Base-by-base conservation (phyloP, 2,329 filamentous ascomycete genomes). In the Fusarium avenaceum region DNA sequence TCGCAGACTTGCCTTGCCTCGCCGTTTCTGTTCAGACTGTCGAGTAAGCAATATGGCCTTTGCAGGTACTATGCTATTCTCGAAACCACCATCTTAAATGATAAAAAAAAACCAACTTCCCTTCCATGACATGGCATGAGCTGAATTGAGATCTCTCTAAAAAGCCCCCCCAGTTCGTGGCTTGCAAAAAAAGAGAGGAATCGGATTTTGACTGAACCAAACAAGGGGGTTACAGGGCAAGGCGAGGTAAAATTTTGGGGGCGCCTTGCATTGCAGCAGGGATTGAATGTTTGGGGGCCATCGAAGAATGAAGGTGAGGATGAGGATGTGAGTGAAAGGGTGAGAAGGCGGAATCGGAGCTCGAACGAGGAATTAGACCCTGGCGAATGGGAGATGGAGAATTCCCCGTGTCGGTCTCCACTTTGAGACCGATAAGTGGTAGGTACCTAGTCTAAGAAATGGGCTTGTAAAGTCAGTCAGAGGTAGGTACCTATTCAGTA, bases 121-220 rank as follows among this genome's bases (percentile, higher is more conserved):
- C 17, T 47, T 62, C 17, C n/a, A 38, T 58, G 32, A 30, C 19
- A 50, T 47, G 17, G 14, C 35, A 62, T 17, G 20, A 63, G 55
- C 48, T 55, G 30, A 55, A 55, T 24, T 30, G 19, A 53, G 35
- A 62, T 55, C 42, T 53, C 45, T 59, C 54, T 22, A 28, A 26
- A 14, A 42, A 42, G 19, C 48, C 48, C 24, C 43, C 22, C 22
- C 22, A 38, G 52, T 47, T 39, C 39, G 52, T 64, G 52, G 59
- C 59, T 64, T 64, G 45, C n/a, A 44, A 13, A 15, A 26, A 17
- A 46, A 43, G 33, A 64, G 51, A 59, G 45, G 58, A 45, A 64
- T 64, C 52, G 20, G 48, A 32, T 35, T 51, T 49, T 14, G 33
- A 46, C 45, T 45, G 4, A 30, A 13, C 28, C 28, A 30, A 64